phyloP scores from a whole-genome alignment of 306 rosid species.

The Parietaria judaica region DNA sequence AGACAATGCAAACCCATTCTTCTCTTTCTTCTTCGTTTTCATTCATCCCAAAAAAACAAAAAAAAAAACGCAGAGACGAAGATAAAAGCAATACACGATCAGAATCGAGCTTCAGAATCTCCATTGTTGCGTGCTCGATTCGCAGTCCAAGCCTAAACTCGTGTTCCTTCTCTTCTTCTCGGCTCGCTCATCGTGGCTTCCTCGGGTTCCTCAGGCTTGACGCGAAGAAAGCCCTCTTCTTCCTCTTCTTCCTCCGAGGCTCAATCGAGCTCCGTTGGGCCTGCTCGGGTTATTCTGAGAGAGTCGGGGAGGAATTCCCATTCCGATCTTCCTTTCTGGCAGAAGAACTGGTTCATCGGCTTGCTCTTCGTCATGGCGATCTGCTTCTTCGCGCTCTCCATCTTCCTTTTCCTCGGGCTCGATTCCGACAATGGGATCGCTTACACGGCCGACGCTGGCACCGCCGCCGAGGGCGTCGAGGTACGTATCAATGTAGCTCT shows the following conservation, averaged over 20 bases:
- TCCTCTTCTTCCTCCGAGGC: constrained; percentile 22
- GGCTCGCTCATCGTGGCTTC: constrained; percentile 86
- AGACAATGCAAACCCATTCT: background rate
- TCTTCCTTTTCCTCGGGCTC: constrained; percentile 64
- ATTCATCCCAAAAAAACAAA: background rate
- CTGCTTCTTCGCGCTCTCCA: constrained; percentile 62
- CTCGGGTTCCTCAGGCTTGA: constrained; percentile 57
- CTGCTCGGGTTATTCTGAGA: constrained; percentile 58
- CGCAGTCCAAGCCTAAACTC: background rate
- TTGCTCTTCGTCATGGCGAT: constrained; percentile 74
- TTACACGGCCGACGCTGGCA: constrained; percentile 52
- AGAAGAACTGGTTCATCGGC: constrained; percentile 78
- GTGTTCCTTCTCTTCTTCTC: constrained; percentile 8
- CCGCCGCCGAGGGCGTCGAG: constrained; percentile 83
- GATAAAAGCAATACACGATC: background rate
- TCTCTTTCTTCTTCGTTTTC: background rate
- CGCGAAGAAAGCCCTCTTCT: constrained; percentile 76
- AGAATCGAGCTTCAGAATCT: constrained; percentile 11
- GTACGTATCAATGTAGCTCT: constrained; percentile 17
- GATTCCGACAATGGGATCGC: constrained; percentile 46
- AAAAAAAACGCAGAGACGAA: background rate
- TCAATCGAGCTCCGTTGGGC: constrained; percentile 21
- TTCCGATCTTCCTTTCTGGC: constrained; percentile 84
- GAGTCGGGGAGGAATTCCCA: constrained; percentile 39
- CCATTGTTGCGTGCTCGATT: background rate